phyloP scores from a whole-genome alignment of 179 eudicot species.

The Drosera spatulata region DNA sequence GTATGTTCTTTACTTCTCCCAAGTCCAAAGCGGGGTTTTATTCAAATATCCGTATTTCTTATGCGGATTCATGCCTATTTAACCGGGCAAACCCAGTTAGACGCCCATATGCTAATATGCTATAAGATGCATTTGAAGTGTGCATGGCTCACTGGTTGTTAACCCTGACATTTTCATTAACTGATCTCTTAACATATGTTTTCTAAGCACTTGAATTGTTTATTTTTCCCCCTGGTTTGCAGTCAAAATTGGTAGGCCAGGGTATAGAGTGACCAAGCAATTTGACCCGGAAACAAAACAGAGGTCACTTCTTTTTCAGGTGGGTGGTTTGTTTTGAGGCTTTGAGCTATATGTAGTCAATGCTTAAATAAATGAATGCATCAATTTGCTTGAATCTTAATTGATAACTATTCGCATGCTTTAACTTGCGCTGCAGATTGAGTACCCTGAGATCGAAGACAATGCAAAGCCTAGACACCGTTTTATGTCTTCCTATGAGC shows the following conservation, averaged over 20 bases:
- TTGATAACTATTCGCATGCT: background rate
- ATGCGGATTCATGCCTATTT: too few species aligned
- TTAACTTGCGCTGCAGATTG: slow-evolving; percentile 45
- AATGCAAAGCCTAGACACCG: slow-evolving; percentile 88
- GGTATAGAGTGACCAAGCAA: slow-evolving; percentile 93
- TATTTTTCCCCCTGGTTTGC: slow-evolving; percentile 8
- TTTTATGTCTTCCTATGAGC: slow-evolving; percentile 96
- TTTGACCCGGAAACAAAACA: slow-evolving; percentile 83
- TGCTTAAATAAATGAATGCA: background rate
- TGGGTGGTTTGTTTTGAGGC: slow-evolving; percentile 9
- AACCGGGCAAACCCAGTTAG: too few species aligned
- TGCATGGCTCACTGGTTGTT: too few species aligned
- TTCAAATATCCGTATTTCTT: too few species aligned
- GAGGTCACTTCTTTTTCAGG: slow-evolving; percentile 96
- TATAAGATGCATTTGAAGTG: too few species aligned
- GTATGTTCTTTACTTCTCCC: too few species aligned
- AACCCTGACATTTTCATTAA: too few species aligned
- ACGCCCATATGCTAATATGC: too few species aligned
- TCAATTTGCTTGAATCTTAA: background rate
- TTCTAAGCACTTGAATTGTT: too few species aligned
- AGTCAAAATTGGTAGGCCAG: slow-evolving; percentile 98
- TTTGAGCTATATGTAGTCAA: background rate
- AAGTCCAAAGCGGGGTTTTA: too few species aligned
- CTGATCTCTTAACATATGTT: too few species aligned
- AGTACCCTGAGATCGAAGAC: slow-evolving; percentile 95